Conservation (phyloP, 2,329 filamentous ascomycete genomes). For the Fusarium decemcellulare region DNA sequence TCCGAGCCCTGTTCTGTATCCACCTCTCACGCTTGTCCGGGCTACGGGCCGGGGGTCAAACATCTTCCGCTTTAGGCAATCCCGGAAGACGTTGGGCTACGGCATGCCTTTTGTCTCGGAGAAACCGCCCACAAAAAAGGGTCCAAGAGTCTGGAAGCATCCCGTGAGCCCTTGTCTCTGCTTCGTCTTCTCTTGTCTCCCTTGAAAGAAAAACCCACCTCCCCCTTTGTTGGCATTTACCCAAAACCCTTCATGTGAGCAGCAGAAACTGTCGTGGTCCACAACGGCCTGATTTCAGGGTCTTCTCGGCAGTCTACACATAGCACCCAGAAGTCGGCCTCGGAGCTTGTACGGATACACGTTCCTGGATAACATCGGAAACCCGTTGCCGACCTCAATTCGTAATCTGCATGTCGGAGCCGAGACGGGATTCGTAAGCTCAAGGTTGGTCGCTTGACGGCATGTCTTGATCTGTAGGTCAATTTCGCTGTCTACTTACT, state of each 20-base stretch:
- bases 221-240: background rate
- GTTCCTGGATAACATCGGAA: background rate
- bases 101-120: constrained; percentile 2
- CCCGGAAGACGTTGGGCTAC: constrained; percentile 18
- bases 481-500: background rate
- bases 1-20: background rate
- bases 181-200: background rate
- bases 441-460: background rate
- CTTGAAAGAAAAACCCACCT: background rate
- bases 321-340: background rate
- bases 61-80: constrained; percentile 35
- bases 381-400: background rate
- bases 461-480: constrained; percentile 2
- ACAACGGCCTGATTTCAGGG: background rate
- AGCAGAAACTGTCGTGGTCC: constrained; percentile 2
- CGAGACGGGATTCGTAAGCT: background rate
- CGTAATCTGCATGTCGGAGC: background rate
- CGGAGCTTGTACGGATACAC: background rate
- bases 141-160: constrained; percentile 20
- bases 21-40: background rate
- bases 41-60: background rate
- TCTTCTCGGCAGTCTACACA: background rate
- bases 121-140: background rate
- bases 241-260: constrained; percentile 1
- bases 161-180: background rate